These are phyloP conservation scores for Andrographis paniculata DNA, from an alignment of 305 asterid species.

Conservation along the genomic window DNA sequence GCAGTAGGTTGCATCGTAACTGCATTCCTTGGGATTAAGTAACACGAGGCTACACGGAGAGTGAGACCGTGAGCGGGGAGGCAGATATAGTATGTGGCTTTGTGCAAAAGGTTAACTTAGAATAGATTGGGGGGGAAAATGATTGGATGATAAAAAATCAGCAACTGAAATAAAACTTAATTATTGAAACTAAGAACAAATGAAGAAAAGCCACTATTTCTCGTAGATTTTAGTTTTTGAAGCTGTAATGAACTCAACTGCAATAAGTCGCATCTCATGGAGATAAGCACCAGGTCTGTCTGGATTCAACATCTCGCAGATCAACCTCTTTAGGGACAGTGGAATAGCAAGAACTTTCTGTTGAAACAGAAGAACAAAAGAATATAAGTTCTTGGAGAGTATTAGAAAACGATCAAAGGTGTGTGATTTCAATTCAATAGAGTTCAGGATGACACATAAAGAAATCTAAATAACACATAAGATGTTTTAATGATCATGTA, in stretches of 20 bases:
- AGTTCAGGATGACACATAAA: no score
- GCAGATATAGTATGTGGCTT: no score
- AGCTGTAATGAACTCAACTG: constrained; percentile 49
- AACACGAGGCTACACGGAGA: no score
- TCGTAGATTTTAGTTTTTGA: not conserved
- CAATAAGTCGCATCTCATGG: constrained; percentile 47
- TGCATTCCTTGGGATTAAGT: no score
- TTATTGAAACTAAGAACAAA: no score
- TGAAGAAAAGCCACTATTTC: constrained; percentile 11
- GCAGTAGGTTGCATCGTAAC: no score
- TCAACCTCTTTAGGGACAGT: constrained; percentile 47
- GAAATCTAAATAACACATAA: no score
- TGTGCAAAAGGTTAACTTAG: not conserved
- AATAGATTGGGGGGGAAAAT: not conserved
- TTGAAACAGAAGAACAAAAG: constrained; percentile 15
- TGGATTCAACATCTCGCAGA: constrained; percentile 52
- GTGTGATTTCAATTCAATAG: not conserved
- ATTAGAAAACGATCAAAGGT: constrained; percentile 3
- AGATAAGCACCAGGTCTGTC: constrained; percentile 58
- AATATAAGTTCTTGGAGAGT: constrained; percentile 10
- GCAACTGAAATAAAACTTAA: not conserved
- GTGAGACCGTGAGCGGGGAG: no score
- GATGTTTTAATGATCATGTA: no score
- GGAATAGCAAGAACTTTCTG: constrained; percentile 60
- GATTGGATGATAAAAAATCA: constrained; percentile 1